Base-by-base conservation (phyloP, 176 grass and related monocot genomes). In the Ampelocalamus luodianensis region DNA sequence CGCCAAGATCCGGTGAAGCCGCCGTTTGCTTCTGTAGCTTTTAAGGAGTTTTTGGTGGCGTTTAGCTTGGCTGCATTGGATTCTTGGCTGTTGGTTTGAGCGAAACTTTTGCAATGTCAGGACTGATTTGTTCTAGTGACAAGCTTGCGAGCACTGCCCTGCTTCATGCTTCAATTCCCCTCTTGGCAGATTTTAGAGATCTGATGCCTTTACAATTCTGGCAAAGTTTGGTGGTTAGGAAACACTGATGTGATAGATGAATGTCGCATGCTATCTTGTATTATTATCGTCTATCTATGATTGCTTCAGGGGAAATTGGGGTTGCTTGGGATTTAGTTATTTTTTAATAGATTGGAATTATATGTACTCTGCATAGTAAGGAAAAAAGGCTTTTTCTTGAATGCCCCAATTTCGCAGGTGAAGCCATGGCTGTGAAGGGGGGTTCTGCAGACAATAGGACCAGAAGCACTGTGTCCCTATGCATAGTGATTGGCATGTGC, bases 401-500 rank as follows among this genome's bases (percentile, higher is more conserved):
- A 17, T 83, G 74, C 50, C 67, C 10, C 18, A 22, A 84, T 68
- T 68, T 15, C 51, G 27, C 89, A 84, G 85, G 68, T 9, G 44
- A 51, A 80, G 46, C 85, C 81, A 97, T 97, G 95, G 90, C 95
- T 76, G 9, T 87, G 43, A 97, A 92, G 65, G 81, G 68, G 44
- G 83, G 80, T 68, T 86, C 94, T 46, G 72, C 40, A 13, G 95
- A 97, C 20, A 94, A 74, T 74, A 90, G 90, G 72, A 97, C 95
- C 9, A 91, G 95, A 72, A 94, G 88, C 82, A 89, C 86, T 0
- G 85, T 94, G 16, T 93, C 84, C 0, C 40, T 97, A 60, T 91
- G 91, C 75, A 92, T 97, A 81, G 81, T 97, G 65, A 83, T 97
- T 48, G 91, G 88, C 42, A 88, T 97, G 90, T 97, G 95, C 73